Percentiles rank a stretch among this genome's conserved stretches.
These are phyloP conservation scores for Lagenidium giganteum DNA, from an alignment of 352 stramenopile genomes.

Conservation along the genomic window DNA sequence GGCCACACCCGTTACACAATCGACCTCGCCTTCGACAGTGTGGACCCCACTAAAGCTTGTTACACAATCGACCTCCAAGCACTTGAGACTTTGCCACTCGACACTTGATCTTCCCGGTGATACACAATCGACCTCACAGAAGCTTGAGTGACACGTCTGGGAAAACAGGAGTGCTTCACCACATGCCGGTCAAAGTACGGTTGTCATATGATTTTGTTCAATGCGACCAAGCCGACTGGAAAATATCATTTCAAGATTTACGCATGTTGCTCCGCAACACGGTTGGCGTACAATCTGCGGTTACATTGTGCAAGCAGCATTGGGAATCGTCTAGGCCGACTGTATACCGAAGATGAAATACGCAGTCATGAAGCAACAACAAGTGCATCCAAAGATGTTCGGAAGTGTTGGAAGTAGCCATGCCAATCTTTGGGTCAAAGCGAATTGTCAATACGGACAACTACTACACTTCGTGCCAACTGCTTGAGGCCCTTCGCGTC, in stretches of 20 bases:
- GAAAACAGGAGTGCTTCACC: too few relatives aligned
- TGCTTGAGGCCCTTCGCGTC: constrained; percentile 13
- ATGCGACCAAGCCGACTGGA: constrained; percentile 20
- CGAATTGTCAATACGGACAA: constrained; percentile 27
- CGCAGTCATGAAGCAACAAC: neutral
- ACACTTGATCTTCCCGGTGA: too few relatives aligned
- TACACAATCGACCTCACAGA: too few relatives aligned
- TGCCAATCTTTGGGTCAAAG: constrained; percentile 9
- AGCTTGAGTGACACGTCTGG: too few relatives aligned
- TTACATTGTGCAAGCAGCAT: constrained; percentile 20
- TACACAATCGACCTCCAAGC: too few relatives aligned
- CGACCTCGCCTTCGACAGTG: too few relatives aligned
- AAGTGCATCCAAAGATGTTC: neutral
- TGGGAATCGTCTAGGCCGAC: constrained; percentile 10
- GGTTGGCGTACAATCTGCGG: constrained; percentile 21
- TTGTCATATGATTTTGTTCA: constrained; percentile 21
- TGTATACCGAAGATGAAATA: too few relatives aligned
- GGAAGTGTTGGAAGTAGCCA: constrained; percentile 20
- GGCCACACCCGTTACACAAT: too few relatives aligned
- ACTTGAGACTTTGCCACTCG: too few relatives aligned
- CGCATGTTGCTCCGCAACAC: constrained; percentile 19
- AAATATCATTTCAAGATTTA: constrained; percentile 34
- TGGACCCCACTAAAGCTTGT: too few relatives aligned
- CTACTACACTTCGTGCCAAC: constrained; percentile 27
- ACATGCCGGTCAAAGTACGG: constrained; percentile 23